phyloP scores from a whole-genome alignment of 345 rosid genomes.

The Hibiscus trionum region DNA sequence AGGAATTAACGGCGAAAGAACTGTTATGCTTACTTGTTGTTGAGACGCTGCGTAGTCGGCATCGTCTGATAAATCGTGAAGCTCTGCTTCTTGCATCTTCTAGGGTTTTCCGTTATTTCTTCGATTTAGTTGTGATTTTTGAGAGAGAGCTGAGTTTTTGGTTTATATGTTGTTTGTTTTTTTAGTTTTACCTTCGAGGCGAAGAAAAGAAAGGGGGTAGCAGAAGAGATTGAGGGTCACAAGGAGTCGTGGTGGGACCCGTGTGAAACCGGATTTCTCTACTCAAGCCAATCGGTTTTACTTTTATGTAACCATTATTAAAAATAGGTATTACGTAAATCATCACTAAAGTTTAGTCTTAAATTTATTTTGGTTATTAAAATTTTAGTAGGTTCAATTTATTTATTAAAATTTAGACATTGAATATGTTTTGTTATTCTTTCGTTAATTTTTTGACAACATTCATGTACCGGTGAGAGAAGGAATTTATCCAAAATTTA shows the following conservation, averaged over 20 bases:
- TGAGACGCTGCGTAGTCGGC: constrained; percentile 93
- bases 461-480: too few relatives aligned
- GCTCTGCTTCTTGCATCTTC: constrained; percentile 72
- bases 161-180: not conserved
- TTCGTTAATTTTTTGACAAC: too few relatives aligned
- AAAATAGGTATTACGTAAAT: too few relatives aligned
- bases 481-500: too few relatives aligned
- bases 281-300: too few relatives aligned
- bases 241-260: not conserved
- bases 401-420: too few relatives aligned
- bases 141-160: not conserved
- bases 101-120: not conserved
- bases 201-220: not conserved
- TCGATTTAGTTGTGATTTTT: not conserved
- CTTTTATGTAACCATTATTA: too few relatives aligned
- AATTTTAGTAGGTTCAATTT: too few relatives aligned
- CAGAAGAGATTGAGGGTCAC: not conserved
- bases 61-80: constrained; percentile 91
- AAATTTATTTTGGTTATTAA: too few relatives aligned
- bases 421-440: too few relatives aligned
- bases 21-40: constrained; percentile 45
- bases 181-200: not conserved
- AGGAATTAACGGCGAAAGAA: not conserved
- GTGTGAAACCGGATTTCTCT: not conserved
- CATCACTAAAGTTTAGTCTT: too few relatives aligned